Evolutionary conservation across 495 filamentous ascomycete species (phyloP), one percentile per base, ranked within the genome.

Genomic region (Aspergillus asperescens): DNA sequence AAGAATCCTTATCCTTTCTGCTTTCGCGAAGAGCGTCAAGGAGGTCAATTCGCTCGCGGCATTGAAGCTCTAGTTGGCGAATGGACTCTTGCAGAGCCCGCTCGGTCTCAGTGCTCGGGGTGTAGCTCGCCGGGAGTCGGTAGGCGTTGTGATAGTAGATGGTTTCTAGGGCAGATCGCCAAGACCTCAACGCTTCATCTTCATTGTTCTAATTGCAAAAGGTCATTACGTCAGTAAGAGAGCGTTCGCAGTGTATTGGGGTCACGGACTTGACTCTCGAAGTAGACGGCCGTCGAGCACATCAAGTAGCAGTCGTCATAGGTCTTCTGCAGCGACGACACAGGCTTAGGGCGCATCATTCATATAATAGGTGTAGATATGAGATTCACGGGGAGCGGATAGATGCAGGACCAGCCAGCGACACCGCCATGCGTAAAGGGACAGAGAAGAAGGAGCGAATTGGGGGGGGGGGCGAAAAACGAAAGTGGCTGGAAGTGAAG

Each of bases 301-400:
- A 85, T 87, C 50, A 96, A 75, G 69, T 95, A 95, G 69, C 87
- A 89, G 62, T 96, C 89, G 74, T 97, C 90, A 72, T 96, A 96
- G 50, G 89, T 95, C 79, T 96, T 96, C 76, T 97, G 93, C 67
- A 96, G 77, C 48, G 84, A 83, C 66, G 89, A 85, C 62, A 82
- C 76, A 56, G 81, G 79, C 64, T 85, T 89, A 75, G 80, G 85
- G 73, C 88, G 87, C 81, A 92, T 88, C 86, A 87, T 89, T 64
- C 65, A 69, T 56, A 43, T 31, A 29, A 42, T 27, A 22, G 45
- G 42, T n/a, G n/a, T n/a, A n/a, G 40, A 18, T 31, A 47, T 23
- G 13, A 20, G 32, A 13, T 20, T 54, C 51, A 54, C 32, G 27
- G 42, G 9, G 23, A 23, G 43, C 27, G 38, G 42, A 50, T 42